Conservation (phyloP, 352 stramenopile species). For the Globisporangium iwayamae region DNA sequence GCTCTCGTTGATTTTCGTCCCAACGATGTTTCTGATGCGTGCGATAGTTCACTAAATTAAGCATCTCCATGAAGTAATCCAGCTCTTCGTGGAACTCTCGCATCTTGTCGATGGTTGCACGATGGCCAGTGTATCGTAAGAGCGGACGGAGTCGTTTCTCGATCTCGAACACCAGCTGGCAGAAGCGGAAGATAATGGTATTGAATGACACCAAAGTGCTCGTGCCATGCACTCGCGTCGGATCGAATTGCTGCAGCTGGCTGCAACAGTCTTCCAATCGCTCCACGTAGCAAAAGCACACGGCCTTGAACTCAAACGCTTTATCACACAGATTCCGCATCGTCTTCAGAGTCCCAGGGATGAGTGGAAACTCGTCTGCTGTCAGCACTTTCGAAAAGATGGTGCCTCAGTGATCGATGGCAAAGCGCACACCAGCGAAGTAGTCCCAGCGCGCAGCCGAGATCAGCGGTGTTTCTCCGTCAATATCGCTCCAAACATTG, state of each 20-base stretch:
- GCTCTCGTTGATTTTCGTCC: not conserved
- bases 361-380: not conserved
- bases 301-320: not conserved
- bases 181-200: slow-evolving; percentile 6
- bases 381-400: not conserved
- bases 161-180: not conserved
- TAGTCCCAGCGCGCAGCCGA: not conserved
- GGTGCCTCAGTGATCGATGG: not conserved
- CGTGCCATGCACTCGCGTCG: not conserved
- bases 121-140: not conserved
- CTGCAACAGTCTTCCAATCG: not conserved
- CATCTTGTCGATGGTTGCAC: not conserved
- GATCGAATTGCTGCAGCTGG: not conserved
- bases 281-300: not conserved
- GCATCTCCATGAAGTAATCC: not conserved
- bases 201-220: not conserved
- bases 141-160: not conserved
- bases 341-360: not conserved
- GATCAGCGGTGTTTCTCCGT: not conserved
- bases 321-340: not conserved
- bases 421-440: not conserved
- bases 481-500: not conserved
- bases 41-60: too few relatives aligned
- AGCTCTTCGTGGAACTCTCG: not conserved
- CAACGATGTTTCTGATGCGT: not conserved